Evolutionary conservation across 2,329 filamentous ascomycete genomes (phyloP).

Genomic region (Trichoderma sp.): DNA sequence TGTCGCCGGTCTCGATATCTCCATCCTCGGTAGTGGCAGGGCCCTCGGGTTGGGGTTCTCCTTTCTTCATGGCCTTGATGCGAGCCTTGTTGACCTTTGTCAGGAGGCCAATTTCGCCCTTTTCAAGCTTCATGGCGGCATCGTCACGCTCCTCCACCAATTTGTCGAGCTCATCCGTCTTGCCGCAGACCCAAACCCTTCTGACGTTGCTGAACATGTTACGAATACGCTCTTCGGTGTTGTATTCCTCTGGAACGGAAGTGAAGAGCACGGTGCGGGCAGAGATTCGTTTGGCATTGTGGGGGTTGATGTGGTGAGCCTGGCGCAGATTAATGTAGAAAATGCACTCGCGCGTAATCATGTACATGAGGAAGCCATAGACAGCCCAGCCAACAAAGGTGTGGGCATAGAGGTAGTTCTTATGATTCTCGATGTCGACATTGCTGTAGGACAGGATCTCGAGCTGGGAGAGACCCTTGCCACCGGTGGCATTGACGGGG

Average conservation of each 20-base stretch:
- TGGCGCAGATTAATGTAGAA: conserved; percentile 94
- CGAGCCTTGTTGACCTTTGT: conserved; percentile 52
- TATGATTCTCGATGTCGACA: conserved; percentile 53
- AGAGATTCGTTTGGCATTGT: conserved; percentile 81
- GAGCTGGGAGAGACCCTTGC: conserved; percentile 64
- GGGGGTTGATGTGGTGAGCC: conserved; percentile 84
- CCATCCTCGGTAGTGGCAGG: conserved; percentile 37
- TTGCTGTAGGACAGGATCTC: conserved; percentile 44
- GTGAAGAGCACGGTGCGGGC: conserved; percentile 93
- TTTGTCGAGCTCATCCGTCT: conserved; percentile 73
- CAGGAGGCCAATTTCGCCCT: conserved; percentile 79
- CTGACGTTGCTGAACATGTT: conserved; percentile 79
- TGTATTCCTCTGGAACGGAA: conserved; percentile 75
- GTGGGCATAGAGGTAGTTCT: conserved; percentile 75
- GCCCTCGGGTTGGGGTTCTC: conserved; percentile 25
- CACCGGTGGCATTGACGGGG: conserved; percentile 82
- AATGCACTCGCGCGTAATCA: conserved; percentile 84
- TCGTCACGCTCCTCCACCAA: conserved; percentile 76
- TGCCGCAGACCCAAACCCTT: conserved; percentile 79
- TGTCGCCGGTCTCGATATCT: conserved; percentile 57
- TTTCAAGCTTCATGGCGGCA: conserved; percentile 76
- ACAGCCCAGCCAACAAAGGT: conserved; percentile 79
- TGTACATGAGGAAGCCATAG: conserved; percentile 85
- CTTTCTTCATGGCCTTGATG: conserved; percentile 38
- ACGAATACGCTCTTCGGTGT: conserved; percentile 71